These are phyloP conservation scores for Suillus subaureus DNA, from an alignment of 768 basidiomycete species.

Conservation along the genomic window DNA sequence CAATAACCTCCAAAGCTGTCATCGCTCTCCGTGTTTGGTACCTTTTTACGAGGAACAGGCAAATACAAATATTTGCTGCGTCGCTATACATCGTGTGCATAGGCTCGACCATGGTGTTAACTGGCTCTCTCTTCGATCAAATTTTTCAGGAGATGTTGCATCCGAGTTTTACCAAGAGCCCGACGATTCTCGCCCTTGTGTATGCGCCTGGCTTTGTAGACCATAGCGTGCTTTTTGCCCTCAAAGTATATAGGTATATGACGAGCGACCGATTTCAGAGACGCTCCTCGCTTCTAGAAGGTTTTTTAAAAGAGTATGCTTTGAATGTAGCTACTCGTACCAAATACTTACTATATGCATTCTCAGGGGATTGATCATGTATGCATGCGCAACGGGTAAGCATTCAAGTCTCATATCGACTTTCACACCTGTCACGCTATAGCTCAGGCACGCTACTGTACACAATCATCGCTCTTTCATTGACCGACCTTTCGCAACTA, in stretches of 20 bases:
- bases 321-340: not conserved
- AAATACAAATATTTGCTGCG: slow-evolving; percentile 5
- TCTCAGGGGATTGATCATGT: slow-evolving; percentile 14
- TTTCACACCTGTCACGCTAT: slow-evolving; percentile 3
- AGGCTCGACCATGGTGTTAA: not conserved
- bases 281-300: slow-evolving; percentile 5
- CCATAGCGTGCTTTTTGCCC: slow-evolving; percentile 11
- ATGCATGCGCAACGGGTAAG: slow-evolving; percentile 16
- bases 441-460: slow-evolving; percentile 11
- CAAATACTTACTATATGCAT: not conserved
- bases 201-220: slow-evolving; percentile 4
- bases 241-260: slow-evolving; percentile 13
- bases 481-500: not conserved
- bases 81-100: slow-evolving; percentile 2
- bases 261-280: slow-evolving; percentile 7
- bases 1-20: slow-evolving; percentile 1
- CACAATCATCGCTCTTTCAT: slow-evolving; percentile 7
- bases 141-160: not conserved
- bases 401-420: not conserved
- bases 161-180: not conserved
- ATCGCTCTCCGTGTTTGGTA: slow-evolving; percentile 16
- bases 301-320: slow-evolving; percentile 13
- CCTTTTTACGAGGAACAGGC: slow-evolving; percentile 9
- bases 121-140: not conserved
- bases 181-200: not conserved